phyloP scores from a whole-genome alignment of 2,329 filamentous ascomycete genomes.

The Penicillium polonicum region DNA sequence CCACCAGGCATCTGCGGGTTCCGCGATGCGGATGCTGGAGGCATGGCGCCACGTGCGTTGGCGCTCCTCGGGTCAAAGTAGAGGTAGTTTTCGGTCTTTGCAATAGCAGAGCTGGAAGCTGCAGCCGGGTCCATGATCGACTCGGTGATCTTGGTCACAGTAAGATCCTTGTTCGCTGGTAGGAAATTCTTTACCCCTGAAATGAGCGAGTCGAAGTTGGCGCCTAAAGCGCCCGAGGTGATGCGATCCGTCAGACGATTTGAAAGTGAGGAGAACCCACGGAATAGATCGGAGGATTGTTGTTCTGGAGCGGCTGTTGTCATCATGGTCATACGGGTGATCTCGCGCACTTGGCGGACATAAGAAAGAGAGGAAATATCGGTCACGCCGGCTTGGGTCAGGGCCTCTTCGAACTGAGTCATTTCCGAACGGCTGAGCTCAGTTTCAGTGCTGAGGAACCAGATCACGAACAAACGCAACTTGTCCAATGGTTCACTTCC shows the following conservation, averaged over 20 bases:
- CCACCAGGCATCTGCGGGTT: slow-evolving; percentile 46
- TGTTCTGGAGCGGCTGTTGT: slow-evolving; percentile 72
- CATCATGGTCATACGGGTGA: slow-evolving; percentile 98
- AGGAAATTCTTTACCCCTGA: slow-evolving; percentile 97
- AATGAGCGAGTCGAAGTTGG: slow-evolving; percentile 91
- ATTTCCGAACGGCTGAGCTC: slow-evolving; percentile 81
- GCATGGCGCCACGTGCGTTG: slow-evolving; percentile 88
- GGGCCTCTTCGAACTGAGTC: slow-evolving; percentile 79
- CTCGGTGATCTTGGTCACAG: slow-evolving; percentile 96
- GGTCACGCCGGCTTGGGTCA: slow-evolving; percentile 68
- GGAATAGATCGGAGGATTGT: slow-evolving; percentile 71
- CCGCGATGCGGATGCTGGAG: slow-evolving; percentile 64
- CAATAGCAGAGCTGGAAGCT: slow-evolving; percentile 85
- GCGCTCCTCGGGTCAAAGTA: slow-evolving; percentile 96
- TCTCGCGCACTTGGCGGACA: slow-evolving; percentile 84
- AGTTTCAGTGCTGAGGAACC: slow-evolving; percentile 91
- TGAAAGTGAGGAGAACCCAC: slow-evolving; percentile 87
- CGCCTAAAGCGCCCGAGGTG: slow-evolving; percentile 81
- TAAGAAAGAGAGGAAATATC: slow-evolving; percentile 79
- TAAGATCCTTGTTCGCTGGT: slow-evolving; percentile 92
- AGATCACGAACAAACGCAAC: slow-evolving; percentile 91
- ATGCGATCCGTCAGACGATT: slow-evolving; percentile 90
- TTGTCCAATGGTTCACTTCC: slow-evolving; percentile 85
- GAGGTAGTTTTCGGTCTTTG: slow-evolving; percentile 93
- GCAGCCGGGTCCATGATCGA: slow-evolving; percentile 95